Evolutionary conservation across 805 yeast species (phyloP).

Genomic region (Kurtzmaniella fragi): DNA sequence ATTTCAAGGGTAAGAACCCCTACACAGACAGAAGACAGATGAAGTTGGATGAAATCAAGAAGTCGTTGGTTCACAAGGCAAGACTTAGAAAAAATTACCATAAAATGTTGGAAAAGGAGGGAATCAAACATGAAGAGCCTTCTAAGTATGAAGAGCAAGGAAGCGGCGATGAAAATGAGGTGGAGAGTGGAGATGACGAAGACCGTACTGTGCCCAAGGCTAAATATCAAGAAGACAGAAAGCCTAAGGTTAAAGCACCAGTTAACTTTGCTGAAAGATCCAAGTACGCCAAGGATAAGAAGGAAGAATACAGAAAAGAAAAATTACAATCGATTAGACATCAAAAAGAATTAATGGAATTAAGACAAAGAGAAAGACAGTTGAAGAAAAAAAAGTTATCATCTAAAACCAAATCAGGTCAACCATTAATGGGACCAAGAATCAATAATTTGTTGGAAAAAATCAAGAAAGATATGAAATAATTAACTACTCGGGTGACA

Average conservation of each 20-base stretch:
- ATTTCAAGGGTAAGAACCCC: slow-evolving; percentile 21
- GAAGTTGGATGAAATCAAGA: slow-evolving; percentile 62
- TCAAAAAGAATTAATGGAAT: slow-evolving; percentile 27
- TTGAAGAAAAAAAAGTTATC: slow-evolving; percentile 35
- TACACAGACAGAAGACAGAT: slow-evolving; percentile 33
- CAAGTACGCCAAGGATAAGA: slow-evolving; percentile 43
- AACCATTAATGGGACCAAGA: slow-evolving; percentile 88
- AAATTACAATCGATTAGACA: slow-evolving; percentile 36
- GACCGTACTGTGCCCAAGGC: background rate
- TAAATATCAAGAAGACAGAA: slow-evolving; percentile 30
- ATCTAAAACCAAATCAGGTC: slow-evolving; percentile 68
- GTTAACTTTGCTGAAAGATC: slow-evolving; percentile 42
- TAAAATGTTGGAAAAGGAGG: slow-evolving; percentile 72
- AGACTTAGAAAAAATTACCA: slow-evolving; percentile 76
- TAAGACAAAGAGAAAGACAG: slow-evolving; percentile 37
- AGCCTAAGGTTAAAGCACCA: slow-evolving; percentile 28
- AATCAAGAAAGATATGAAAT: slow-evolving; percentile 47
- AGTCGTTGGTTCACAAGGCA: slow-evolving; percentile 73
- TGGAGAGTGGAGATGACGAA: slow-evolving; percentile 10
- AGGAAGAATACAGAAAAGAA: slow-evolving; percentile 33
- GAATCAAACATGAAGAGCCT: slow-evolving; percentile 18
- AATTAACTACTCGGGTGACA: background rate
- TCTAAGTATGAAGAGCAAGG: slow-evolving; percentile 10
- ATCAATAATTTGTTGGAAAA: slow-evolving; percentile 74
- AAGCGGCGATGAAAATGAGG: slow-evolving; percentile 7